These are phyloP conservation scores for Alternaria arborescens DNA, from an alignment of 2,329 filamentous ascomycete genomes.

Conservation along the genomic window DNA sequence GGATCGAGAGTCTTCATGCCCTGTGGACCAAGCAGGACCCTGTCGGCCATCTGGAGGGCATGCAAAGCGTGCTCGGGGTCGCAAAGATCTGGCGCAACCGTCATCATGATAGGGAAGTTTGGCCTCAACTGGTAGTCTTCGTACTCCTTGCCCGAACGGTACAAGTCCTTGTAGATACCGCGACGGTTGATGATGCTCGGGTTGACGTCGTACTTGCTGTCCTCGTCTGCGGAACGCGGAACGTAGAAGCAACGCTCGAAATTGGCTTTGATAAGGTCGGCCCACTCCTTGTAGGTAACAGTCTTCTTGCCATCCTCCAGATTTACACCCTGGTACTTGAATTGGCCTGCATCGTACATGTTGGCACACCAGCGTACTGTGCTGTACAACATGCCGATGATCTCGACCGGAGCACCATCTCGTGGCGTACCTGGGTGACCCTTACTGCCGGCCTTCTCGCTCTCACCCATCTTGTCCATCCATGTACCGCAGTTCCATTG, in stretches of 20 bases:
- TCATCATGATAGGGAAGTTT: constrained; percentile 97
- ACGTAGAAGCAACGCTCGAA: constrained; percentile 95
- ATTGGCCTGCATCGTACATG: constrained; percentile 73
- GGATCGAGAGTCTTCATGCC: constrained; percentile 98
- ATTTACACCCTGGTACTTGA: constrained; percentile 76
- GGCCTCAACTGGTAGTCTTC: constrained; percentile 96
- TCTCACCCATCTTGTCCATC: constrained; percentile 99
- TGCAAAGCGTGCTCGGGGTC: constrained; percentile 77
- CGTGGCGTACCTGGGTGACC: constrained; percentile 95
- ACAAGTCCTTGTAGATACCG: constrained; percentile 98
- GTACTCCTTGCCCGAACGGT: constrained; percentile 91
- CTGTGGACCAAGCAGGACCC: constrained; percentile 80
- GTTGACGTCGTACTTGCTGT: constrained; percentile 82
- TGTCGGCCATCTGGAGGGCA: constrained; percentile 82
- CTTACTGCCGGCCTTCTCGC: constrained; percentile 86
- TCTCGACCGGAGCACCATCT: constrained; percentile 94
- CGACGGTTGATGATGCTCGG: constrained; percentile 81
- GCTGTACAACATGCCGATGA: constrained; percentile 92
- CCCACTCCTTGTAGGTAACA: constrained; percentile 82
- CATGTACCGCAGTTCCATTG: constrained; percentile 96
- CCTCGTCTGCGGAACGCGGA: constrained; percentile 73
- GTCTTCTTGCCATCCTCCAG: constrained; percentile 64
- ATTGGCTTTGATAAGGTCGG: constrained; percentile 77
- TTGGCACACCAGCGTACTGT: constrained; percentile 79
- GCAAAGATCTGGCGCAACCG: constrained; percentile 89